A percentile compares a stretch with the other conserved stretches of the same genome.
phyloP scores from a whole-genome alignment of 1,284 basidiomycete genomes.

The Crucibulum parvulum region DNA sequence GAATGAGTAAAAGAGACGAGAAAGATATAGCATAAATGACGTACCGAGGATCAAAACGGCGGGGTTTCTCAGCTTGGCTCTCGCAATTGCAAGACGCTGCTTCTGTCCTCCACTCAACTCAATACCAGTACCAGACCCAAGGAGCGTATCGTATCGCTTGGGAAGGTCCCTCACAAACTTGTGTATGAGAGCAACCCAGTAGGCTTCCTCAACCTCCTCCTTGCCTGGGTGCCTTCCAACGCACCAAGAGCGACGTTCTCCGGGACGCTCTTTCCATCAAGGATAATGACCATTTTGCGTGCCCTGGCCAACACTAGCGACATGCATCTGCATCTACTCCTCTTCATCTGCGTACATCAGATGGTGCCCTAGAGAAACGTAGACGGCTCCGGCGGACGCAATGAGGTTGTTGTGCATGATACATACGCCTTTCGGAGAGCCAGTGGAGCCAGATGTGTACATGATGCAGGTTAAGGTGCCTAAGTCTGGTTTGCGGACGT shows the following conservation, averaged over 20 bases:
- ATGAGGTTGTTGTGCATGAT: conserved; percentile 51
- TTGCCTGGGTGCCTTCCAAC: conserved; percentile 58
- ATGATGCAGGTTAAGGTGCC: conserved; percentile 91
- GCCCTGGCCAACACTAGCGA: conserved; percentile 83
- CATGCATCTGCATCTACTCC: conserved; percentile 66
- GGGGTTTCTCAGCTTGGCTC: conserved; percentile 88
- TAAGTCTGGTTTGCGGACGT: too few species aligned
- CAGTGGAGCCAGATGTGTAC: conserved; percentile 31
- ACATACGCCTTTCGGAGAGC: conserved; percentile 82
- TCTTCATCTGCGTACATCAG: conserved; percentile 13
- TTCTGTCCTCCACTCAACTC: conserved; percentile 57
- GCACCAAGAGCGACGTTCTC: conserved; percentile 87
- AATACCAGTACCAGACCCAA: too few species aligned
- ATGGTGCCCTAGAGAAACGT: too few species aligned
- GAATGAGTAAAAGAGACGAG: background rate
- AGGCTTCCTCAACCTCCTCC: conserved; percentile 82
- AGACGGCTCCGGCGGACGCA: too few species aligned
- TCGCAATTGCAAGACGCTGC: conserved; percentile 90
- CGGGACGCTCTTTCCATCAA: conserved; percentile 80
- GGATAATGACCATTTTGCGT: conserved; percentile 62
- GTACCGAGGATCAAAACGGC: conserved; percentile 87
- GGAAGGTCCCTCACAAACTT: conserved; percentile 88
- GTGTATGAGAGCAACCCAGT: conserved; percentile 86
- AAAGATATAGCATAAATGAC: background rate
- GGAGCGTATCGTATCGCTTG: conserved; percentile 49